Conservation (phyloP, 1,284 basidiomycete species). For the Hypsizygus ulmarius region DNA sequence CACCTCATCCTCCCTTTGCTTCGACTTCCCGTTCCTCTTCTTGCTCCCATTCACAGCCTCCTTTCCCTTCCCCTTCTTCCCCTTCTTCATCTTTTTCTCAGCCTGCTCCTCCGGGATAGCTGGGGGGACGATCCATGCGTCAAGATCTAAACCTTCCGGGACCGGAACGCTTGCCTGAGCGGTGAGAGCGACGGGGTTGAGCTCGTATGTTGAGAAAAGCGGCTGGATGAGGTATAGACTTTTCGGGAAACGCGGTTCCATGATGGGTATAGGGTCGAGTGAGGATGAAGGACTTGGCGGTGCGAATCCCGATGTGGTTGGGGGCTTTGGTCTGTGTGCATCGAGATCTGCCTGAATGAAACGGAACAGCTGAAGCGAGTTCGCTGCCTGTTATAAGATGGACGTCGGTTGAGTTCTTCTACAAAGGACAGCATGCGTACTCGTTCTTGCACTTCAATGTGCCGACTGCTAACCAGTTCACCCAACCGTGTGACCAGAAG, state of each 20-base stretch:
- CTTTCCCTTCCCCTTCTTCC: slow-evolving; percentile 34
- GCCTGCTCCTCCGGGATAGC: slow-evolving; percentile 31
- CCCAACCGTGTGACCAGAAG: slow-evolving; percentile 55
- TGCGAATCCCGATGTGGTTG: slow-evolving; percentile 32
- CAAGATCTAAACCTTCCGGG: slow-evolving; percentile 85
- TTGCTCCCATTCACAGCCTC: slow-evolving; percentile 28
- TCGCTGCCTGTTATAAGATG: slow-evolving; percentile 59
- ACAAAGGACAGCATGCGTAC: slow-evolving; percentile 43
- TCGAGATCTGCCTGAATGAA: slow-evolving; percentile 83
- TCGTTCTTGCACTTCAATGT: slow-evolving; percentile 91
- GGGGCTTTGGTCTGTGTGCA: slow-evolving; percentile 47
- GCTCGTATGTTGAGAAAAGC: slow-evolving; percentile 76
- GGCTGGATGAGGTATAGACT: slow-evolving; percentile 86
- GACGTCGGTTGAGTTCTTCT: slow-evolving; percentile 2
- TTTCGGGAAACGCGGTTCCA: slow-evolving; percentile 72
- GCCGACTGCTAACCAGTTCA: slow-evolving; percentile 53
- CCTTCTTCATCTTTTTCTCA: slow-evolving; percentile 53
- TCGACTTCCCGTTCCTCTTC: slow-evolving; percentile 25
- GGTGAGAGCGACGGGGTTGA: slow-evolving; percentile 79
- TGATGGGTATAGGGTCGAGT: slow-evolving; percentile 32
- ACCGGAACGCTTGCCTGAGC: slow-evolving; percentile 82
- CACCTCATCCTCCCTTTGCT: slow-evolving; percentile 20
- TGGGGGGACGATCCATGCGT: slow-evolving; percentile 78
- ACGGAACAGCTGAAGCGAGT: slow-evolving; percentile 74
- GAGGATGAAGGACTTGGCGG: slow-evolving; percentile 36